Percentiles rank a stretch among this genome's conserved stretches.
phyloP scores from a whole-genome alignment of 2,329 filamentous ascomycete species.

The Cladosporium oxysporum region DNA sequence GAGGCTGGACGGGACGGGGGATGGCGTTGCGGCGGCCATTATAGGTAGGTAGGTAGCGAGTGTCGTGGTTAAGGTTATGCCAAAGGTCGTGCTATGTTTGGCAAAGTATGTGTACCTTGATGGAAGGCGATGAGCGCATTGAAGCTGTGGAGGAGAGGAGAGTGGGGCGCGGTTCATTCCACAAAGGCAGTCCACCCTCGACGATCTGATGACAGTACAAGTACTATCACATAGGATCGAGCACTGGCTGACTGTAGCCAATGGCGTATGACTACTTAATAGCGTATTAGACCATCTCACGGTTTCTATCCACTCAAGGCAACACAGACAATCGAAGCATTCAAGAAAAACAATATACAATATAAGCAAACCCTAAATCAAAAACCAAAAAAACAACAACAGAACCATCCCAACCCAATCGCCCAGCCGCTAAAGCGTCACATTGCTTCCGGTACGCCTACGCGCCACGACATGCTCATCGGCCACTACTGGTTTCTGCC shows the following conservation, averaged over 20 bases:
- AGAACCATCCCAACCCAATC: conserved; percentile 10
- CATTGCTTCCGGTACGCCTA: conserved; percentile 11
- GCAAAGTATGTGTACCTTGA: background rate
- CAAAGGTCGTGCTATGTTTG: background rate
- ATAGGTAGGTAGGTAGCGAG: background rate
- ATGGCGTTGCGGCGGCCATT: conserved; percentile 20
- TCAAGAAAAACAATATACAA: conserved; percentile 16
- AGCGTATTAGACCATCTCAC: background rate
- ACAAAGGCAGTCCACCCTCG: background rate
- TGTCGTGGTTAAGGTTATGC: background rate
- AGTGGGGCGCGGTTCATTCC: background rate
- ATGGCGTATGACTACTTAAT: background rate
- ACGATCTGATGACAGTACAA: background rate
- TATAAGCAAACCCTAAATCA: conserved; percentile 3
- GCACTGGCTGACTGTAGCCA: background rate
- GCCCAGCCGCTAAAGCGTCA: conserved; percentile 10
- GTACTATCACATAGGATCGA: background rate
- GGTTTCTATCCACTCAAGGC: background rate
- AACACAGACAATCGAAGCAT: background rate
- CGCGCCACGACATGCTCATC: background rate
- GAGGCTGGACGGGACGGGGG: conserved; percentile 1
- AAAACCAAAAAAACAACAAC: background rate
- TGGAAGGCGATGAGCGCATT: conserved; percentile 16
- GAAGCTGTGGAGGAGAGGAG: conserved; percentile 12
- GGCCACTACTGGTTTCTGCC: background rate